Evolutionary conservation across 2,329 filamentous ascomycete genomes (phyloP), one percentile per base, ranked within the genome.

Genomic region (Neurospora crassa): DNA sequence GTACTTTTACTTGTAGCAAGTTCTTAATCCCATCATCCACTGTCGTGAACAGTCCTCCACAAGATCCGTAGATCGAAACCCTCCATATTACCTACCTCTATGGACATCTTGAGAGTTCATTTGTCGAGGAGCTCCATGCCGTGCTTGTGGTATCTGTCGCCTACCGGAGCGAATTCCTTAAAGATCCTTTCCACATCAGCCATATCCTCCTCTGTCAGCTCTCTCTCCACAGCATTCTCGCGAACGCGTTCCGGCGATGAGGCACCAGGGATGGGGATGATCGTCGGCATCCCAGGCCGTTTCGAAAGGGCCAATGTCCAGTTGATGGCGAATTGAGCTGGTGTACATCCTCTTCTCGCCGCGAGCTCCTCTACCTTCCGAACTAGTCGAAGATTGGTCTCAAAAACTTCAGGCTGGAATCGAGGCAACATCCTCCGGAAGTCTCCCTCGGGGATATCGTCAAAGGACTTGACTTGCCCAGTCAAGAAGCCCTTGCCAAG

Each of bases 191-290:
- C 74, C 47, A 76, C 67, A 69, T 75, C 73, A 4, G 12, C 70
- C 72, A 77, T 73, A 16, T 77, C 76, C 40, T 74, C 74, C 47
- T 74, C 74, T 5, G 63, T 72, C 68, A 77, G 16, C 42, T 76
- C 80, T 5, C 89, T 80, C 43, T 81, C 74, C 72, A 82, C 84
- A 41, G 83, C 79, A 75, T 92, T 92, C 82, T 92, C 90, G n/a
- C 81, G 76, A 12, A 91, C 83, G 29, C 89, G 83, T 45, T 81
- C 83, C 11, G 80, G 81, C 5, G 83, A 88, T 0, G 87, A 87
- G 10, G 90, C 86, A 2, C 90, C 90, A 0, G 90, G 90, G 72
- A 92, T 91, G 6, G 90, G 89, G 69, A 92, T 86, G 73, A 91
- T 86, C 18, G 76, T 79, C 29, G 86, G 86, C 83, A 87, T 84